Evolutionary conservation across 176 grass and related monocot species (phyloP), one percentile per base, ranked within the genome.

Genomic region (Phyllostachys edulis): DNA sequence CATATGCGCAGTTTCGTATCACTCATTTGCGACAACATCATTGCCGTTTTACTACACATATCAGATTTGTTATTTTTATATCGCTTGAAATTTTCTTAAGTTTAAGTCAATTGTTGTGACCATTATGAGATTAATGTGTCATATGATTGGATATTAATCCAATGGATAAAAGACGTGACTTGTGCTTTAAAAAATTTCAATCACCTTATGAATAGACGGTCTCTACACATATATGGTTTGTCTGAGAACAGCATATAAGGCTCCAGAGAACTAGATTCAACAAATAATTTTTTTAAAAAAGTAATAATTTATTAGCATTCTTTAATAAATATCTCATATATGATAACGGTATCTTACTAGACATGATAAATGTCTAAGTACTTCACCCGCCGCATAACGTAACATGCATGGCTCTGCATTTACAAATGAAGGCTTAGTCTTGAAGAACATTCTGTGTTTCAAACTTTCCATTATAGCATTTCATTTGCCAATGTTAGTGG

Each of bases 1-100:
- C 59, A 12, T 55, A 13, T 75, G 9, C 13, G 23, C 26, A 9
- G 37, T 39, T 13, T 34, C 29, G 24, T 50, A 24, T 34, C 32
- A 37, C 65, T 49, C 79, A 66, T 76, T 61, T 63, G 54, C 24
- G 86, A 84, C 67, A 78, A 5, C 44, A 57, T 47, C 37, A 45
- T 79, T 56, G 18, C 50, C 24, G 38, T 42, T 75, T 46, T 54
- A 21, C 41, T 61, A 8, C 2, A 20, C 7, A 21, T 18, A 55
- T 55, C n/a, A n/a, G n/a, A n/a, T n/a, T n/a, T n/a, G n/a, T n/a
- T n/a, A n/a, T n/a, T n/a, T n/a, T n/a, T n/a, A n/a, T n/a, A n/a
- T n/a, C n/a, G n/a, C n/a, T n/a, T n/a, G n/a, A n/a, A n/a, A n/a
- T n/a, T n/a, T n/a, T n/a, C n/a, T n/a, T n/a, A n/a, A n/a, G n/a